These are phyloP conservation scores for Cymbidium sinense DNA, from an alignment of 106 monocot genomes.

Conservation along the genomic window DNA sequence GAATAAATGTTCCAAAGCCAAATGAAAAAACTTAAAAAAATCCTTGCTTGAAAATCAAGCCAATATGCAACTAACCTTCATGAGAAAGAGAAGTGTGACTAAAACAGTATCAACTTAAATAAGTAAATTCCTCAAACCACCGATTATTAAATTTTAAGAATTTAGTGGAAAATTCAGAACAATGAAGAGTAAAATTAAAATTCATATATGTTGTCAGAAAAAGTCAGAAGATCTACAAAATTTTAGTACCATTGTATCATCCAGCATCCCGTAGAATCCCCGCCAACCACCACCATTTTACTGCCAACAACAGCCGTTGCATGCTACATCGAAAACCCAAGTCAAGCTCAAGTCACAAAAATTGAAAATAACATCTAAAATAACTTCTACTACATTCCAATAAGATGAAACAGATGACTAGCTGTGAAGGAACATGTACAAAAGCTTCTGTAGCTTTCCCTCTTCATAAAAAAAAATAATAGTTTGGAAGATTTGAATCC, in stretches of 20 bases:
- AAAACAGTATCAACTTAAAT: background rate
- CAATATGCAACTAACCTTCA: background rate
- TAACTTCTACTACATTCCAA: background rate
- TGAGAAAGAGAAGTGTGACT: background rate
- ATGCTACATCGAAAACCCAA: conserved; percentile 43
- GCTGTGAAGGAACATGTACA: background rate
- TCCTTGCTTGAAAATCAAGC: background rate
- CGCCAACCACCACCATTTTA: conserved; percentile 97
- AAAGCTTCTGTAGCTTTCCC: background rate
- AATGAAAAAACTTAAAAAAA: background rate
- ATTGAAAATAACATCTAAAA: background rate
- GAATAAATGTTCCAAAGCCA: background rate
- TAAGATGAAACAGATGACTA: background rate
- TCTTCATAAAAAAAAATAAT: background rate
- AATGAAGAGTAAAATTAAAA: background rate
- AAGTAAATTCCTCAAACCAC: background rate
- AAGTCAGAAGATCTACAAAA: background rate
- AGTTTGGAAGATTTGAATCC: background rate
- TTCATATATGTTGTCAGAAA: background rate
- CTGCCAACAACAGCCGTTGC: conserved; percentile 72
- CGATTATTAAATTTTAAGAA: background rate
- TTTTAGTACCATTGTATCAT: conserved; percentile 70
- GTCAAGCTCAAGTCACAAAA: background rate
- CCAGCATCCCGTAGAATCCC: conserved; percentile 72
- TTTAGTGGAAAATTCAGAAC: background rate